Evolutionary conservation across 78 protist species (phyloP), one percentile per base, ranked within the genome.

Genomic region (Cavenderia fasciculata): DNA sequence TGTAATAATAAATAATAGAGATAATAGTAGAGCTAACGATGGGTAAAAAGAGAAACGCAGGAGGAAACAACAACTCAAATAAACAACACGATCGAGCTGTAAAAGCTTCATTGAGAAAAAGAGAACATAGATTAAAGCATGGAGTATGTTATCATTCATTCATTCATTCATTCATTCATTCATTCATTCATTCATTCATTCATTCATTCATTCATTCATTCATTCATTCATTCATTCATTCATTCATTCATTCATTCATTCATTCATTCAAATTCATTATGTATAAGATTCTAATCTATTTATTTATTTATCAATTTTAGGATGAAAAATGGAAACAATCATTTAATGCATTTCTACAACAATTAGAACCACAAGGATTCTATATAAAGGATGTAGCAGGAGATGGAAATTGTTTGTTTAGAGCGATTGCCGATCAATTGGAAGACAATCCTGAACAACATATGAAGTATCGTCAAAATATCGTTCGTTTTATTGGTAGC

Each of bases 351-450:
- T 88, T 88, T 49, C 12, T n/a, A 43, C 47, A 62, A 19, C 86
- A 88, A 56, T 44, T 88, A 31, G 70, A 88, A 31, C 85, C 85
- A 68, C 34, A 54, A 4, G 94, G 86, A 38, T 68, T 88, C 6
- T 40, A 23, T 4, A 88, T 92, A 44, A 92, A 85, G 40, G 95
- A 92, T 77, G 95, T 92, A 27, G 88, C 95, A 33, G 95, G 95
- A 25, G 95, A 92, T 85, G 95, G 95, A 40, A 92, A 92, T 92
- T 92, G 95, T 65, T 31, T 92, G 57, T 92, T 92, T 74, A 72
- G 95, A 59, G 78, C 95, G 11, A 68, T 92, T 33, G 65, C 89
- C 10, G 95, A 92, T 65, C 95, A 92, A 29, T 33, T 92, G 12
- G 85, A 92, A 66, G 87, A 78, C 19, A 46, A 66, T 29, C 95